These are phyloP conservation scores for Colletotrichum cereale DNA, from an alignment of 2,329 filamentous ascomycete genomes.

Conservation along the genomic window DNA sequence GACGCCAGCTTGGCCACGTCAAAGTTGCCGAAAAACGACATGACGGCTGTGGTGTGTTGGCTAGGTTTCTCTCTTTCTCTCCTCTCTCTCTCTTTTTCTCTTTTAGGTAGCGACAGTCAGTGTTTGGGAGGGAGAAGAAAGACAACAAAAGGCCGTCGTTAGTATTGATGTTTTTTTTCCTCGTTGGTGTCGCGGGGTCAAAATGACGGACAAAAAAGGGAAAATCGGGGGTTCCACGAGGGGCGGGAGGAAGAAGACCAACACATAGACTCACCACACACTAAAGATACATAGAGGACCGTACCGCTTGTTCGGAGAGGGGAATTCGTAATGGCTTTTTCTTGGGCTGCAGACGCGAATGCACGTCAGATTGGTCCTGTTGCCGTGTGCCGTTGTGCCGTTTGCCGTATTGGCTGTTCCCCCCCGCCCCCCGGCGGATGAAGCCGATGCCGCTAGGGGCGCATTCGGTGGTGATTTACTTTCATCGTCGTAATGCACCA, in stretches of 20 bases:
- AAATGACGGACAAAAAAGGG: constrained; percentile 10
- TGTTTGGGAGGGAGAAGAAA: not conserved
- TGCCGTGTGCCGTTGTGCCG: not conserved
- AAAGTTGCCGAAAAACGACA: constrained; percentile 43
- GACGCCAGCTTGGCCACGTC: constrained; percentile 48
- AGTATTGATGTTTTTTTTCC: not conserved
- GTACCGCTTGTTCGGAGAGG: constrained; percentile 7
- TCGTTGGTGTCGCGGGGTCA: constrained; percentile 24
- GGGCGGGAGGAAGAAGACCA: constrained; percentile 4
- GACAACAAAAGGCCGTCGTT: not conserved
- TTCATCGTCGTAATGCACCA: not conserved
- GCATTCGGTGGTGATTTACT: not conserved
- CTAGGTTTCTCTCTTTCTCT: not conserved
- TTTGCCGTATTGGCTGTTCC: no score
- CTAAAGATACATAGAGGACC: no score
- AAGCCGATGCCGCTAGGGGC: not conserved
- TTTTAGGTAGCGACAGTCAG: constrained; percentile 28
- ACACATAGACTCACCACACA: no score
- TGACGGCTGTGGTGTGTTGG: not conserved
- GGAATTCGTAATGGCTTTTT: constrained; percentile 30
- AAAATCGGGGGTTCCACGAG: constrained; percentile 17
- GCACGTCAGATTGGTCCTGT: constrained; percentile 38
- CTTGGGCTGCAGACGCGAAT: constrained; percentile 27
- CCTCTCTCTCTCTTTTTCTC: not conserved
- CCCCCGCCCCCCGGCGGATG: no score